Percentiles rank a stretch among this genome's conserved stretches.
phyloP scores from a whole-genome alignment of 1,284 basidiomycete species.

The Apiotrichum laibachii region DNA sequence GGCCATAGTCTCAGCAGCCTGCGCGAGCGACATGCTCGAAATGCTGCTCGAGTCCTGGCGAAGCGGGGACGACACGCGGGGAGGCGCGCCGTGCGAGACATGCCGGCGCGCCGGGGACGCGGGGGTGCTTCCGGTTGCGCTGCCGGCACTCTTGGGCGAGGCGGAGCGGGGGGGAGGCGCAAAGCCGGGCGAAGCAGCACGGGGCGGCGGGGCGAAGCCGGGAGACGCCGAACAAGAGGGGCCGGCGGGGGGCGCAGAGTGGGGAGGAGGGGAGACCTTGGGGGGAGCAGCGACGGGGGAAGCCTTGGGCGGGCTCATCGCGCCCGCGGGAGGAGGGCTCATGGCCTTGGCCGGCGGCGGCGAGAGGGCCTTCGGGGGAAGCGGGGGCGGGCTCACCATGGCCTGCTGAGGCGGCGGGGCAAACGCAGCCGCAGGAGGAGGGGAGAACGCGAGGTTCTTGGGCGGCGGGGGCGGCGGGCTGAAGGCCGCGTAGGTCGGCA shows the following conservation, averaged over 20 bases:
- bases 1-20: not conserved
- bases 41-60: slow-evolving; percentile 8
- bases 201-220: not conserved
- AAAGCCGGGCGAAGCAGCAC: not conserved
- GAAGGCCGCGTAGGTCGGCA: not conserved
- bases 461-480: not conserved
- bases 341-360: not conserved
- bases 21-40: not conserved
- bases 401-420: not conserved
- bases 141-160: no score
- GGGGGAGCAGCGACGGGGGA: not conserved
- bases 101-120: no score
- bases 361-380: not conserved
- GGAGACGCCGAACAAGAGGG: not conserved
- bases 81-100: slow-evolving; percentile 11
- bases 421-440: not conserved
- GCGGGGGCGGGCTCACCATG: not conserved
- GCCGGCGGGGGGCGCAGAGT: not conserved
- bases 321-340: not conserved
- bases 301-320: no score
- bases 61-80: slow-evolving; percentile 21
- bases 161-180: no score
- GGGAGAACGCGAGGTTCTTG: slow-evolving; percentile 1
- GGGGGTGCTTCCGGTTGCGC: no score
- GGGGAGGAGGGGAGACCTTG: not conserved